These are phyloP conservation scores for Phyllosticta citriasiana DNA, from an alignment of 2,329 filamentous ascomycete species.

Conservation along the genomic window DNA sequence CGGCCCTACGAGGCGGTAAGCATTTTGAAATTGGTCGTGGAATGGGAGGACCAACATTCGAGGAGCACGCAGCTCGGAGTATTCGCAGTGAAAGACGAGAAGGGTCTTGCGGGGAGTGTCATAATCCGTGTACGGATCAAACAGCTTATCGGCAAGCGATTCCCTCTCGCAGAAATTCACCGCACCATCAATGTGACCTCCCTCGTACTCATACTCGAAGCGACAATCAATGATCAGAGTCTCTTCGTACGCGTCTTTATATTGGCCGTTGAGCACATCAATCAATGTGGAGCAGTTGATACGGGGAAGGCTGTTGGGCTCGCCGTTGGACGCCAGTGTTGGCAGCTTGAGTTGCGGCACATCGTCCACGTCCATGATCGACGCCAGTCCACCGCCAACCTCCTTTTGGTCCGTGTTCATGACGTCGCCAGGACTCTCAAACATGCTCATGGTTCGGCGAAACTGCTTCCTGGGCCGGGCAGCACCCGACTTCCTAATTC, in stretches of 20 bases:
- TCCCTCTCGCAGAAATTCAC: constrained; percentile 98
- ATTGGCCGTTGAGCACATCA: constrained; percentile 79
- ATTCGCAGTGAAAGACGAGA: constrained; percentile 94
- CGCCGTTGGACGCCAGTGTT: constrained; percentile 70
- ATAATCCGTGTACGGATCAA: constrained; percentile 41
- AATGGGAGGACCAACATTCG: constrained; percentile 53
- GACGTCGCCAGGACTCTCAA: constrained; percentile 80
- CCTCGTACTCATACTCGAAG: constrained; percentile 97
- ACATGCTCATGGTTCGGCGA: constrained; percentile 93
- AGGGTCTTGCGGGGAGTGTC: constrained; percentile 59
- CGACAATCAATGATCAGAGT: constrained; percentile 90
- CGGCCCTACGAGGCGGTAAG: constrained; percentile 46
- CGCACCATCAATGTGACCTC: constrained; percentile 86
- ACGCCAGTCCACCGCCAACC: constrained; percentile 52
- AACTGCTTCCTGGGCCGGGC: constrained; percentile 75
- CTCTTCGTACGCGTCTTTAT: constrained; percentile 63
- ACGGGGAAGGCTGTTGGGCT: constrained; percentile 77
- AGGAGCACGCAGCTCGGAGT: constrained; percentile 90
- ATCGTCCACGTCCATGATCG: constrained; percentile 78
- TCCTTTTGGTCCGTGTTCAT: constrained; percentile 57
- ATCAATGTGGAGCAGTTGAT: constrained; percentile 75
- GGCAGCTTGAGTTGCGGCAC: constrained; percentile 64
- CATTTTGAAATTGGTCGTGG: background rate
- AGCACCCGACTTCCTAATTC: constrained; percentile 55
- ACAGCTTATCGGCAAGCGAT: constrained; percentile 66